Conservation (phyloP, 495 filamentous ascomycete species). For the Amniculicola lignicola region DNA sequence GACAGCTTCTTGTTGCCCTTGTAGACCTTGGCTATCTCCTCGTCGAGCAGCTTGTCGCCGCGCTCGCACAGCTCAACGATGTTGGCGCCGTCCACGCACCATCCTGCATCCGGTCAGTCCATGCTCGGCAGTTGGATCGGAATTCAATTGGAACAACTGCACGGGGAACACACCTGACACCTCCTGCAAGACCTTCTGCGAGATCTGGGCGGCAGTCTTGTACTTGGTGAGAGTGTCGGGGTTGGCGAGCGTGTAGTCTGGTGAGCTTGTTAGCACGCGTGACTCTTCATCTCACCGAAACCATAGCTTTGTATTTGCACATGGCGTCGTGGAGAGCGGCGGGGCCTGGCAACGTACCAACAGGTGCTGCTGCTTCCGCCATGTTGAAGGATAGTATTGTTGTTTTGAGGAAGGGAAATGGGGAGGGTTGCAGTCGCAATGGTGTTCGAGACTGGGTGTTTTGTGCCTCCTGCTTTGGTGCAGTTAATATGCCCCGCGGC, state of each 20-base stretch:
- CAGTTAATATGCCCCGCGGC: too few species aligned
- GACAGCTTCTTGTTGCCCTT: conserved; percentile 94
- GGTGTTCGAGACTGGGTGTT: too few species aligned
- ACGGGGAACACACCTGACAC: conserved; percentile 57
- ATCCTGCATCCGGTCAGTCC: conserved; percentile 49
- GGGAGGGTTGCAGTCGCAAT: too few species aligned
- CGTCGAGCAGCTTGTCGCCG: conserved; percentile 90
- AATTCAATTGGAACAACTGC: background rate
- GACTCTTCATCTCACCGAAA: conserved; percentile 3
- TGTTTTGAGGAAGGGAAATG: background rate
- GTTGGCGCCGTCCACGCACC: conserved; percentile 81
- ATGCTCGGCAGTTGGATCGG: background rate
- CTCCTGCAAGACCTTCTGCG: conserved; percentile 86
- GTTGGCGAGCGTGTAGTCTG: conserved; percentile 94
- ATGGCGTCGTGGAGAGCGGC: background rate
- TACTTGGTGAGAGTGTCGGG: conserved; percentile 96
- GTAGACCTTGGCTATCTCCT: conserved; percentile 92
- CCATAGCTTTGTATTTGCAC: background rate
- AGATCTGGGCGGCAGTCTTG: conserved; percentile 91
- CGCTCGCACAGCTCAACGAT: conserved; percentile 89
- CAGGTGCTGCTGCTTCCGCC: conserved; percentile 34
- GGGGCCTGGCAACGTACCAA: conserved; percentile 26
- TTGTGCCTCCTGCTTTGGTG: too few species aligned
- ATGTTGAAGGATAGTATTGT: conserved; percentile 20
- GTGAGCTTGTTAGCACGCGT: conserved; percentile 7